Evolutionary conservation across 768 basidiomycete genomes (phyloP), one percentile per base, ranked within the genome.

Genomic region (Pleurotus ostreatus): DNA sequence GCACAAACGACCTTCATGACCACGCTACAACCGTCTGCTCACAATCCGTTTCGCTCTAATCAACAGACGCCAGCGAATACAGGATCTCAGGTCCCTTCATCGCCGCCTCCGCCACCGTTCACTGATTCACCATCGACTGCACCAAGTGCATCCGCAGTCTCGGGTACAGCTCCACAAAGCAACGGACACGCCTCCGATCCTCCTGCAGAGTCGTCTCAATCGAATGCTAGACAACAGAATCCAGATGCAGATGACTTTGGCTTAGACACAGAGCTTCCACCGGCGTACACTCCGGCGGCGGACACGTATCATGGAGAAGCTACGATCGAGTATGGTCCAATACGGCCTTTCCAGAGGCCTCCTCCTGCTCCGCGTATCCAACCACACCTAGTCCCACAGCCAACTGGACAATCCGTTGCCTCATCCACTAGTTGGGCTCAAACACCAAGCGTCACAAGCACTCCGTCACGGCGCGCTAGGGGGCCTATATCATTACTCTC

Each of bases 221-320:
- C 22, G 22, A 7, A 20, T 16, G 12, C 11, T 16, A 26, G 30
- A 8, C 25, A 23, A 34, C 48, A 26, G 16, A n/a, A 26, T 30
- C 11, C 38, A 4, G 26, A 8, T 30, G 4, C 51, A 11, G 51
- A 53, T 41, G 51, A 53, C 39, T 53, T 40, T 41, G 59, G 62
- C 11, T 59, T 78, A 23, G 66, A 71, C 2, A 85, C 84, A n/a
- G 83, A 85, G 16, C 70, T 74, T 9, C 89, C 88, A 0, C 89
- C 89, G 0, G 82, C 88, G 0, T 92, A 91, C 62, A 88, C 88
- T 0, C 71, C 81, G 0, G 60, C 75, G 1, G 79, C 88, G 2
- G 77, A 84, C 46, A 46, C 73, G 15, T 60, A 66, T 45, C 71
- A 78, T 2, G 89, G 87, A 12, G 89, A 92, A 64, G 69, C 74